phyloP scores from a whole-genome alignment of 495 filamentous ascomycete species.

The Achaetomiella virescens region DNA sequence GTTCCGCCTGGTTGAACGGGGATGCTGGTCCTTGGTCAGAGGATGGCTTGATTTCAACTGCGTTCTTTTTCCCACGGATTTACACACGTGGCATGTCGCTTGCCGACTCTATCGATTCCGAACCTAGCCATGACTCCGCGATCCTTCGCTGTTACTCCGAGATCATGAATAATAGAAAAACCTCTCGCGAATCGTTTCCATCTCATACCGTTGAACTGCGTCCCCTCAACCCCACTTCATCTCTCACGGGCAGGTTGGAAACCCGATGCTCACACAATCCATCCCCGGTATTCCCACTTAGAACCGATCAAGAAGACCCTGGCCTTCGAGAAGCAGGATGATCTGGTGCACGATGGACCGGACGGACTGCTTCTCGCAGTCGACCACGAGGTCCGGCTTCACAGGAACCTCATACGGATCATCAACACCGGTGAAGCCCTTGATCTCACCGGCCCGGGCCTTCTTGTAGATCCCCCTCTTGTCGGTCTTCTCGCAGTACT shows the following conservation, averaged over 20 bases:
- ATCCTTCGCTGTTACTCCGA: neutral
- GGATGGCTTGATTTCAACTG: neutral
- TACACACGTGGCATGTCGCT: neutral
- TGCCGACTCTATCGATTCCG: neutral
- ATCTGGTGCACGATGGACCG: slow-evolving; percentile 96
- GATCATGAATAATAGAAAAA: neutral
- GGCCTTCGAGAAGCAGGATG: slow-evolving; percentile 80
- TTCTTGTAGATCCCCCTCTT: slow-evolving; percentile 83
- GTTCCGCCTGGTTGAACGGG: neutral
- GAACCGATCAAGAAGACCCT: slow-evolving; percentile 68
- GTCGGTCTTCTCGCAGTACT: slow-evolving; percentile 91
- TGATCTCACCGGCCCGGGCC: slow-evolving; percentile 87
- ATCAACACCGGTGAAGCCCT: slow-evolving; percentile 97
- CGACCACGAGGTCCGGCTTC: slow-evolving; percentile 80
- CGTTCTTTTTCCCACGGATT: neutral
- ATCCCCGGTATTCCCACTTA: slow-evolving; percentile 14
- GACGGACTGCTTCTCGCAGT: slow-evolving; percentile 77
- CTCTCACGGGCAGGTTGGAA: too few species aligned
- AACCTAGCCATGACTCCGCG: neutral
- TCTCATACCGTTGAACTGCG: too few species aligned
- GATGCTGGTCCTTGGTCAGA: neutral
- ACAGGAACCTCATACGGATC: slow-evolving; percentile 87
- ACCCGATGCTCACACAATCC: neutral
- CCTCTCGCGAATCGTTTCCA: too few species aligned
- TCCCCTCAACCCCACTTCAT: too few species aligned